Evolutionary conservation across 2,329 filamentous ascomycete species (phyloP).

Genomic region (Ceratocystis papillata): DNA sequence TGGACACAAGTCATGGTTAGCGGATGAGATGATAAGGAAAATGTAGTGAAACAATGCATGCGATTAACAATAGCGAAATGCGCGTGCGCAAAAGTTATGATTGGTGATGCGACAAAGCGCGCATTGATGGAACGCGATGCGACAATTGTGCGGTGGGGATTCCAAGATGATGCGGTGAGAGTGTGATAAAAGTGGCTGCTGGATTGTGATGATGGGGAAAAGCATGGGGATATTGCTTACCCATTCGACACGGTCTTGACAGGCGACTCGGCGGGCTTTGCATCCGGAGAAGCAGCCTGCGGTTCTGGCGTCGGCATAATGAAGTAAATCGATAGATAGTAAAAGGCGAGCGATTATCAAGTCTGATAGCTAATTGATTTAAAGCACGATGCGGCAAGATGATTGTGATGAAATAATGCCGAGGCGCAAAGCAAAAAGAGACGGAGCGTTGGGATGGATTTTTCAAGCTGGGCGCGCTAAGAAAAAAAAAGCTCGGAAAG

Average conservation of each 20-base stretch:
- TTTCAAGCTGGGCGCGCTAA: conserved; percentile 8
- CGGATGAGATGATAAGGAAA: neutral
- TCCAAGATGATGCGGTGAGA: neutral
- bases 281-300: conserved; percentile 10
- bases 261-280: conserved; percentile 17
- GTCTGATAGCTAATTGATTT: conserved; percentile 10
- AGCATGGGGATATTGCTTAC: conserved; percentile 22
- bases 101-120: neutral
- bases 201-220: conserved; percentile 19
- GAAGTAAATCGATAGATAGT: neutral
- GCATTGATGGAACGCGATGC: neutral
- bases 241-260: conserved; percentile 20
- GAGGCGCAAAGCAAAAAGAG: neutral
- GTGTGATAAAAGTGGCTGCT: neutral
- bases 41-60: neutral
- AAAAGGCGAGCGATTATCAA: neutral
- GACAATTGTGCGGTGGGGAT: too few relatives aligned
- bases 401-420: neutral
- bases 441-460: neutral
- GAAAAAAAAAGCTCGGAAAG: neutral
- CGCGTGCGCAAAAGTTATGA: neutral
- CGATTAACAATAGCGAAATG: neutral
- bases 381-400: conserved; percentile 2
- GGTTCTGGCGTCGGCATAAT: conserved; percentile 23
- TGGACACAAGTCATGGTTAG: conserved; percentile 2